Evolutionary conservation across 2,329 filamentous ascomycete genomes (phyloP).

Genomic region (Bipolaris zeicola): DNA sequence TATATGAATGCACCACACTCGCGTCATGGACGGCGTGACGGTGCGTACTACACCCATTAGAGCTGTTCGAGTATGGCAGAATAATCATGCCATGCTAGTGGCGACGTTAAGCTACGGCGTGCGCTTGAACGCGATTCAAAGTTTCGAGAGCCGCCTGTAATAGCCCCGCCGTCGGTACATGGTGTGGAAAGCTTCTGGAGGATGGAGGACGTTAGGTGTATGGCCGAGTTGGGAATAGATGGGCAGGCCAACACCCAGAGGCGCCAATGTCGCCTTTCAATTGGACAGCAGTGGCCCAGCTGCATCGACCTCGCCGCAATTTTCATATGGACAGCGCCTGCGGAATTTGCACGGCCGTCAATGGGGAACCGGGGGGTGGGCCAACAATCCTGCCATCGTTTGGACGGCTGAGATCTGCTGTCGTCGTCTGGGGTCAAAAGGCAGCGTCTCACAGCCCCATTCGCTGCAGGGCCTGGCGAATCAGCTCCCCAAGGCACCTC

Average conservation of each 20-base stretch:
- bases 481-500: conserved; percentile 8
- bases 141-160: conserved; percentile 20
- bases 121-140: conserved; percentile 25
- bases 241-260: conserved; percentile 14
- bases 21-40: conserved; percentile 30
- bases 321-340: conserved; percentile 24
- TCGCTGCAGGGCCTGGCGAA: conserved; percentile 17
- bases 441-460: conserved; percentile 10
- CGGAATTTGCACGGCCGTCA: conserved; percentile 14
- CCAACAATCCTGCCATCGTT: conserved; percentile 12
- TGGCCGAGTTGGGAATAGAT: conserved; percentile 15
- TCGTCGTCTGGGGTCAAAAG: conserved; percentile 3
- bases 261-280: conserved; percentile 22
- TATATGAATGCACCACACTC: conserved; percentile 41
- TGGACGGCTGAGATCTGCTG: conserved; percentile 14
- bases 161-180: conserved; percentile 23
- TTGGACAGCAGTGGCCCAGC: conserved; percentile 17
- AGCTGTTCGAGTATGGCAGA: conserved; percentile 7
- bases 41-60: conserved; percentile 21
- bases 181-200: conserved; percentile 21
- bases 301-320: conserved; percentile 23
- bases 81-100: conserved; percentile 18
- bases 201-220: conserved; percentile 15
- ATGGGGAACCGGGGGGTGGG: conserved; percentile 11
- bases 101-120: conserved; percentile 24